Base-by-base conservation (phyloP, 805 yeast species). In the Myxozyma monticola region DNA sequence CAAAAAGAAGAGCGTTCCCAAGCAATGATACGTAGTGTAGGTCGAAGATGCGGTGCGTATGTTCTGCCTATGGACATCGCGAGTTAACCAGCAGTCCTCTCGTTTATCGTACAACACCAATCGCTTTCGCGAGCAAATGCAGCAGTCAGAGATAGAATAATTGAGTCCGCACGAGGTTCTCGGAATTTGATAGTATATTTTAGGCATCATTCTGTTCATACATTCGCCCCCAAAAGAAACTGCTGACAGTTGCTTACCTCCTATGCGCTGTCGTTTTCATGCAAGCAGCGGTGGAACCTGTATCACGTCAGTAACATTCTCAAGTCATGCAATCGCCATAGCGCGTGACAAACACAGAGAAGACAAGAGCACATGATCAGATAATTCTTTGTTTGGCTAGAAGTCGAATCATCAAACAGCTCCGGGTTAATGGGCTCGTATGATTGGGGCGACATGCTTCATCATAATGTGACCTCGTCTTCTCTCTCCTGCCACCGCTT, bases 401-500 rank as follows among this genome's bases (percentile, higher is more conserved):
- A 53, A 53, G 60, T 54, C 60, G 56, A 56, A 54, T 56, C 60
- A 49, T 53, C 60, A 53, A 44, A 29, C 46, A 31, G 44, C 42
- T 41, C 46, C 48, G 48, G 51, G 52, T 45, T 48, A 49, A 42
- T 43, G 44, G 35, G 53, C 48, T 48, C 37, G n/a, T 54, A 53
- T 46, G 60, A 56, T 54, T 56, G 60, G 60, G 60, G 60, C 60
- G 60, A 56, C 60, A 56, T 41, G 42, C 37, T 37, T 55, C 59
- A 55, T 55, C 59, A 55, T n/a, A n/a, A n/a, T n/a, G n/a, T n/a
- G n/a, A n/a, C n/a, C n/a, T n/a, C n/a, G n/a, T n/a, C n/a, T n/a
- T n/a, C n/a, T n/a, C n/a, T n/a, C n/a, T n/a, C n/a, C n/a, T n/a
- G n/a, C n/a, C n/a, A n/a, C n/a, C n/a, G n/a, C n/a, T n/a, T n/a